Evolutionary conservation across 2,329 filamentous ascomycete genomes (phyloP).

Genomic region (Apiospora rasikravindrae): DNA sequence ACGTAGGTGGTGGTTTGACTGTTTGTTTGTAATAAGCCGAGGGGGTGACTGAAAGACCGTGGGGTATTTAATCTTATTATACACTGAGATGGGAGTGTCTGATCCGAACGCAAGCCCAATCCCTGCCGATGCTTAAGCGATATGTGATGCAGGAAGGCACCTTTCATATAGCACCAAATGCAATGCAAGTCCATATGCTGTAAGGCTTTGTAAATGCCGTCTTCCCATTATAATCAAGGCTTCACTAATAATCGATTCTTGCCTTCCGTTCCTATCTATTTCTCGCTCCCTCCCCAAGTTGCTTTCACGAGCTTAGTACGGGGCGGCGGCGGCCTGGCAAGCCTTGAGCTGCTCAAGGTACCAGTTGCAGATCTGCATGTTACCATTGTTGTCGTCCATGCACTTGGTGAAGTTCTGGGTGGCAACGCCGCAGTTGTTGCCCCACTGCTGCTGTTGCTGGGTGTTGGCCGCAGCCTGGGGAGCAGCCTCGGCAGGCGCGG

Average conservation of each 20-base stretch:
- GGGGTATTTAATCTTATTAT: conserved; percentile 3
- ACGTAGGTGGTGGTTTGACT: conserved; percentile 1
- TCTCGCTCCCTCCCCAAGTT: background rate
- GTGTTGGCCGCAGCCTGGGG: conserved; percentile 53
- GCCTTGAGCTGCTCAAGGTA: conserved; percentile 97
- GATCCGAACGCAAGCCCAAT: background rate
- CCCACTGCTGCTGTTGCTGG: conserved; percentile 56
- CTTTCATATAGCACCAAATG: background rate
- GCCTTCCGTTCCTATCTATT: conserved; percentile 21
- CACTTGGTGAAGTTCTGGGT: conserved; percentile 89
- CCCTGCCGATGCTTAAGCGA: background rate
- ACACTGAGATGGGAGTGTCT: conserved; percentile 12
- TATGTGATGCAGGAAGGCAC: background rate
- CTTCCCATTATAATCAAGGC: background rate
- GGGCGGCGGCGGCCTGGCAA: conserved; percentile 78
- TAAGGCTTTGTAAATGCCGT: background rate
- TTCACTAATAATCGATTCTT: conserved; percentile 6
- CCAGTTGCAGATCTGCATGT: conserved; percentile 96
- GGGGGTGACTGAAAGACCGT: background rate
- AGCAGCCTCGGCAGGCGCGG: conserved; percentile 58
- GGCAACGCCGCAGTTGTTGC: conserved; percentile 77
- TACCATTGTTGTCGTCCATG: conserved; percentile 93
- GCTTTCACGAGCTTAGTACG: conserved; percentile 59
- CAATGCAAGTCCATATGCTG: background rate
- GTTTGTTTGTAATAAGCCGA: conserved; percentile 1